Evolutionary conservation across 306 rosid genomes (phyloP).

Genomic region (Cyclanthera cordifolia): DNA sequence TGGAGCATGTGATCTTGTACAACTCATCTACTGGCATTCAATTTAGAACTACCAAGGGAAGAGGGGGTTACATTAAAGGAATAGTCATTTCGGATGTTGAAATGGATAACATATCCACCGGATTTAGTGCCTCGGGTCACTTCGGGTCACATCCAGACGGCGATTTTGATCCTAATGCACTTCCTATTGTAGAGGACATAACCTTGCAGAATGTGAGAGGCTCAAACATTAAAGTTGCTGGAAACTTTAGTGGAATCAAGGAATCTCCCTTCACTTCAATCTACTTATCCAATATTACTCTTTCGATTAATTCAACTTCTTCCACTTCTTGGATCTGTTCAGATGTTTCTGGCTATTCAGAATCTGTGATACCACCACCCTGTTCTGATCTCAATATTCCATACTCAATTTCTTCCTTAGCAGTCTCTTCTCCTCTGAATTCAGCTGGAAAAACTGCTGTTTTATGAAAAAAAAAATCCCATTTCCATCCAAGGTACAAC

Average conservation of each 20-base stretch:
- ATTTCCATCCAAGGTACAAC: slow-evolving; percentile 22
- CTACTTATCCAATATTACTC: slow-evolving; percentile 62
- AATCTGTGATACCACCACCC: slow-evolving; percentile 63
- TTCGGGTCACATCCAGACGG: slow-evolving; percentile 82
- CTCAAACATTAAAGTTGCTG: slow-evolving; percentile 62
- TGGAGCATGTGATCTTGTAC: slow-evolving; percentile 54
- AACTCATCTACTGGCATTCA: slow-evolving; percentile 57
- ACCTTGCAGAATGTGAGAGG: slow-evolving; percentile 51
- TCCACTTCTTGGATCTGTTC: slow-evolving; percentile 66
- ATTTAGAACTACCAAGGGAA: slow-evolving; percentile 64
- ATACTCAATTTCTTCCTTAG: slow-evolving; percentile 37
- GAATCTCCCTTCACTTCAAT: slow-evolving; percentile 81
- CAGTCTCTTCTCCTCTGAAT: slow-evolving; percentile 36
- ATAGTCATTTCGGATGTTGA: slow-evolving; percentile 43
- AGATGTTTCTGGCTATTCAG: slow-evolving; percentile 60
- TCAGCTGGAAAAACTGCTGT: slow-evolving; percentile 32
- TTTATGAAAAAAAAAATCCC: slow-evolving; percentile 25
- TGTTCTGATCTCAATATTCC: slow-evolving; percentile 44
- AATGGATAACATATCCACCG: slow-evolving; percentile 40
- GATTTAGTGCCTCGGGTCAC: slow-evolving; percentile 58
- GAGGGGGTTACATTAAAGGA: slow-evolving; percentile 74
- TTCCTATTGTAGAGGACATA: slow-evolving; percentile 55
- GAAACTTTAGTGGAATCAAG: slow-evolving; percentile 54
- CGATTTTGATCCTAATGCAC: slow-evolving; percentile 69
- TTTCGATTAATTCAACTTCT: slow-evolving; percentile 43